These are phyloP conservation scores for Talaromyces marneffei DNA, from an alignment of 2,329 filamentous ascomycete genomes.

Conservation along the genomic window DNA sequence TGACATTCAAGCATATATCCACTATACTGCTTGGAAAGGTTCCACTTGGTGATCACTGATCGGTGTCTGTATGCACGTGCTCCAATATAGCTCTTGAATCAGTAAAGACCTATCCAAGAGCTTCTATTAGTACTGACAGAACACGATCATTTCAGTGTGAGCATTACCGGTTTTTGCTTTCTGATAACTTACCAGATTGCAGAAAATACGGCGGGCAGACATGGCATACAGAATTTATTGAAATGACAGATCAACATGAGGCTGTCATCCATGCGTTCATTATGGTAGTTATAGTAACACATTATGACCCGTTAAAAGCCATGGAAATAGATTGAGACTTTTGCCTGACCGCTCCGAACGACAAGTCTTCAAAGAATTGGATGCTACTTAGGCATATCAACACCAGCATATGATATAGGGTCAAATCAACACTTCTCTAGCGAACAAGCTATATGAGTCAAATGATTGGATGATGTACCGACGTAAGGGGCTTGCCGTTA, in stretches of 20 bases:
- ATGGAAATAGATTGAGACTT: neutral
- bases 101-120: neutral
- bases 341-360: neutral
- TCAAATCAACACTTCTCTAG: neutral
- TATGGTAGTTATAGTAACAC: neutral
- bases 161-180: neutral
- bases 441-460: neutral
- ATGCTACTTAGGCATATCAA: neutral
- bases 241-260: neutral
- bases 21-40: neutral
- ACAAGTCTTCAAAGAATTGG: neutral
- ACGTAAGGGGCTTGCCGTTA: constrained; percentile 8
- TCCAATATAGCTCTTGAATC: neutral
- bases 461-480: neutral
- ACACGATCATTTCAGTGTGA: neutral
- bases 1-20: neutral
- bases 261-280: neutral
- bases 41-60: neutral
- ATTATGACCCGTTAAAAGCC: neutral
- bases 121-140: neutral
- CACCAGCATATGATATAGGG: neutral
- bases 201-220: neutral
- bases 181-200: neutral
- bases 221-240: neutral
- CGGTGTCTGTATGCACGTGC: neutral